phyloP scores from a whole-genome alignment of 1,139 yeast genomes.

The Protomyces macrosporus region DNA sequence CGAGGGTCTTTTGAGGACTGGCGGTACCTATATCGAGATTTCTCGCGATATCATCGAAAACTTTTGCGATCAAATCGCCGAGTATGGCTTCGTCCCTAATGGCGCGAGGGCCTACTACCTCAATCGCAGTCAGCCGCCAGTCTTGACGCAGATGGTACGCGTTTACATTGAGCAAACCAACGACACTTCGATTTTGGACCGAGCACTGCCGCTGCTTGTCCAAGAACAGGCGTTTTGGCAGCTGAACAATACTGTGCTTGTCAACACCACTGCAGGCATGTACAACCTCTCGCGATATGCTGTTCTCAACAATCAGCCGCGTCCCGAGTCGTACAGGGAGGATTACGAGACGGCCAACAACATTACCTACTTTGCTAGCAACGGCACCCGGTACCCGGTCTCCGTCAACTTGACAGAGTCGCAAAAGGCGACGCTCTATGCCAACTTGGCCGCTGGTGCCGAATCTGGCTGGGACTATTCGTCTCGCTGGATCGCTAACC shows the following conservation, averaged over 20 bases:
- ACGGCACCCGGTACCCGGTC: slow-evolving; percentile 2
- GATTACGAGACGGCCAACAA: slow-evolving; percentile 26
- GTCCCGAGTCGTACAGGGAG: slow-evolving; percentile 25
- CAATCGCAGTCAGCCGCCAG: slow-evolving; percentile 27
- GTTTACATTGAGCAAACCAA: slow-evolving; percentile 10
- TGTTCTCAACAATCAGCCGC: slow-evolving; percentile 16
- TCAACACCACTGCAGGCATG: background rate
- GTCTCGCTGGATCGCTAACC: slow-evolving; percentile 17
- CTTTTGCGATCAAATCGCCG: slow-evolving; percentile 9
- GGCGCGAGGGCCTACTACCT: slow-evolving; percentile 26
- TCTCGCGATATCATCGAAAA: slow-evolving; percentile 18
- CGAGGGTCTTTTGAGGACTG: slow-evolving; percentile 20
- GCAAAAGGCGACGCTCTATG: background rate
- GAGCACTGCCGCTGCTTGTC: slow-evolving; percentile 20
- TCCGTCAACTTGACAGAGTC: background rate
- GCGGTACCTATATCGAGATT: slow-evolving; percentile 2
- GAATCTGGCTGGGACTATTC: slow-evolving; percentile 27
- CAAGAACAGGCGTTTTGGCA: slow-evolving; percentile 12
- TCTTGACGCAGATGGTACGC: slow-evolving; percentile 19
- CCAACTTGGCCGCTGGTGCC: slow-evolving; percentile 23
- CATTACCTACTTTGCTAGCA: slow-evolving; percentile 4
- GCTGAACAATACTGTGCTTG: background rate
- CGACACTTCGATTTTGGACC: slow-evolving; percentile 12
- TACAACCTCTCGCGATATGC: background rate
- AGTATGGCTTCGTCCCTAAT: slow-evolving; percentile 26